Evolutionary conservation across 495 filamentous ascomycete species (phyloP).

Genomic region (Bacidia gigantensis): DNA sequence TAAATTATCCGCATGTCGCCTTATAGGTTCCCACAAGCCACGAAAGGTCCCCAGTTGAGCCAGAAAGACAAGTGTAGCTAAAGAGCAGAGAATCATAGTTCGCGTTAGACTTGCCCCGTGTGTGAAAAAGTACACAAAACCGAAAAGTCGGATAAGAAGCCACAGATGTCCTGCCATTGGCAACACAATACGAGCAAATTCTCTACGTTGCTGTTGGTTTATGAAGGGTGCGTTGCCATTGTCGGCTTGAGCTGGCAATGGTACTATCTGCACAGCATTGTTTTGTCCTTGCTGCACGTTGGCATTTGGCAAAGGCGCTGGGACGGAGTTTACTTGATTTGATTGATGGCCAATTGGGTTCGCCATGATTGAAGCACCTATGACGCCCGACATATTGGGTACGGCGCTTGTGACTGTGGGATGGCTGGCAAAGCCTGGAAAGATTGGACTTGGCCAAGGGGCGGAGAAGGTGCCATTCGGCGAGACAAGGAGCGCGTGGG

Average conservation of each 20-base stretch:
- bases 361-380: background rate
- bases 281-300: slow-evolving; percentile 8
- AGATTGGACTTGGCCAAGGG: slow-evolving; percentile 13
- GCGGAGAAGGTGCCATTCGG: slow-evolving; percentile 35
- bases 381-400: background rate
- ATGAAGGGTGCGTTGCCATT: background rate
- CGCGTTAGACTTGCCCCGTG: slow-evolving; percentile 59
- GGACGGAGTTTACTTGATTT: too few species aligned
- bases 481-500: slow-evolving; percentile 41
- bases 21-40: slow-evolving; percentile 45
- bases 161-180: slow-evolving; percentile 41
- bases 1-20: slow-evolving; percentile 59
- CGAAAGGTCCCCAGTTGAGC: slow-evolving; percentile 52
- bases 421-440: background rate
- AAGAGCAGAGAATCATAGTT: slow-evolving; percentile 45
- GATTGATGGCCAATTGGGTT: too few species aligned
- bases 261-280: slow-evolving; percentile 1
- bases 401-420: background rate
- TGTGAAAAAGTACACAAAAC: slow-evolving; percentile 71
- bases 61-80: slow-evolving; percentile 46
- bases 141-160: slow-evolving; percentile 61
- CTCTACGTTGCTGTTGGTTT: slow-evolving; percentile 14
- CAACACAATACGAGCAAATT: slow-evolving; percentile 18
- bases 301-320: background rate
- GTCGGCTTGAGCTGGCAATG: background rate